Percentiles rank a stretch among this genome's conserved stretches.
phyloP scores from a whole-genome alignment of 352 stramenopile species.

The Phytophthora citricola region DNA sequence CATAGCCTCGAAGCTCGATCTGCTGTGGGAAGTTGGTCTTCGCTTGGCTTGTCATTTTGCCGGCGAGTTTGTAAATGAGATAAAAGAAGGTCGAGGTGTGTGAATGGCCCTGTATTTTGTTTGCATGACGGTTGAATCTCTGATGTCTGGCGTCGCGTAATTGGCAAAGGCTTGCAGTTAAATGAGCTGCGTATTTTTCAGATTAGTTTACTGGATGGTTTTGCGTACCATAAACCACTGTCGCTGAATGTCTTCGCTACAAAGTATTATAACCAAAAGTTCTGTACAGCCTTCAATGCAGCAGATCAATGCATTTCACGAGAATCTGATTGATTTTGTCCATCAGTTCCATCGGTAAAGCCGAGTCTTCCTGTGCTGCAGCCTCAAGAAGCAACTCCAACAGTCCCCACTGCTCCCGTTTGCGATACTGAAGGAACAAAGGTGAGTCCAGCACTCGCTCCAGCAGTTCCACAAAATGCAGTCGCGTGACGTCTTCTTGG shows the following conservation, averaged over 20 bases:
- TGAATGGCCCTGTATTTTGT: too few relatives aligned
- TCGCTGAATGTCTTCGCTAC: too few relatives aligned
- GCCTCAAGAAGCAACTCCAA: conserved; percentile 57
- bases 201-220: too few relatives aligned
- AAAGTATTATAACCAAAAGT: background rate
- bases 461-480: conserved; percentile 56
- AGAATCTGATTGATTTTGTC: conserved; percentile 56
- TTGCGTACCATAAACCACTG: too few relatives aligned
- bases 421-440: conserved; percentile 68
- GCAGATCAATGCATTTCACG: conserved; percentile 60
- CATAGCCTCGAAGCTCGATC: background rate
- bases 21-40: too few relatives aligned
- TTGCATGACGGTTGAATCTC: too few relatives aligned
- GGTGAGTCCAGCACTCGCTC: conserved; percentile 49
- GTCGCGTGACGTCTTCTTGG: conserved; percentile 50
- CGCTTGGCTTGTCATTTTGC: too few relatives aligned
- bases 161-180: too few relatives aligned
- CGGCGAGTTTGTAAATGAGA: too few relatives aligned
- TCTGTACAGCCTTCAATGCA: conserved; percentile 49
- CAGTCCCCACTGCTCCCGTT: conserved; percentile 53
- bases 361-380: conserved; percentile 48
- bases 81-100: too few relatives aligned
- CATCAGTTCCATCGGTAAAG: conserved; percentile 40
- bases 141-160: too few relatives aligned
- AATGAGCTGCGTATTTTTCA: too few relatives aligned